A percentile compares a stretch with the other conserved stretches of the same genome.
Conservation (phyloP, 2,329 filamentous ascomycete species). For the Trichoderma guizhouense region DNA sequence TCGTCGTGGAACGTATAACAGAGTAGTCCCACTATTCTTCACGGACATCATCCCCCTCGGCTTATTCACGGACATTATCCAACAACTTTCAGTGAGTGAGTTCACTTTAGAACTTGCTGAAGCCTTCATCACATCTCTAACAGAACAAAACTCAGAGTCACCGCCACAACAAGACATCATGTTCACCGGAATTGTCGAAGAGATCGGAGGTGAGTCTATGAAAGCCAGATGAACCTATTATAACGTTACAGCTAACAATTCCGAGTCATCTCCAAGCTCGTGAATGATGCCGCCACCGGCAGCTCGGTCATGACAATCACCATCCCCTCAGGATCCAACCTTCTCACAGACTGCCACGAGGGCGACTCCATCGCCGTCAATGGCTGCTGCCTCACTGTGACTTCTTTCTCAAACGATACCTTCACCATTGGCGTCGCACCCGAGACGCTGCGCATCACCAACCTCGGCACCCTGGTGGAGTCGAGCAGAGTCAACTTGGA, state of each 20-base stretch:
- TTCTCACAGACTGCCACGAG: constrained; percentile 78
- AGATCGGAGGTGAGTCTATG: constrained; percentile 73
- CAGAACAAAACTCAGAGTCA: too few relatives aligned
- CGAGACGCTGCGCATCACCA: constrained; percentile 92
- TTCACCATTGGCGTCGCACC: constrained; percentile 95
- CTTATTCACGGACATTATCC: background rate
- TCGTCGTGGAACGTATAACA: background rate
- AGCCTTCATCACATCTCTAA: background rate
- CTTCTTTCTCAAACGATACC: constrained; percentile 43
- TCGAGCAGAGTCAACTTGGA: constrained; percentile 83
- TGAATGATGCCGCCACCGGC: constrained; percentile 75
- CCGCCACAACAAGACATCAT: constrained; percentile 48
- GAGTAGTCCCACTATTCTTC: background rate
- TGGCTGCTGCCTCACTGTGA: constrained; percentile 93
- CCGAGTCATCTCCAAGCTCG: constrained; percentile 79
- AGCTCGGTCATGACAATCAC: constrained; percentile 89
- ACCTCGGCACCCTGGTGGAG: constrained; percentile 71
- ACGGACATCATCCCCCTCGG: background rate
- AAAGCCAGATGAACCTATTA: background rate
- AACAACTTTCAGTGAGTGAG: background rate
- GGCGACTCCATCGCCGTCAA: constrained; percentile 96
- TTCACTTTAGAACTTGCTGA: background rate
- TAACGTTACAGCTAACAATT: constrained; percentile 24
- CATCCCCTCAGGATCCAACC: constrained; percentile 61
- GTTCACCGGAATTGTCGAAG: constrained; percentile 95